Evolutionary conservation across 768 basidiomycete species (phyloP).

Genomic region (Auriscalpium microsporum): DNA sequence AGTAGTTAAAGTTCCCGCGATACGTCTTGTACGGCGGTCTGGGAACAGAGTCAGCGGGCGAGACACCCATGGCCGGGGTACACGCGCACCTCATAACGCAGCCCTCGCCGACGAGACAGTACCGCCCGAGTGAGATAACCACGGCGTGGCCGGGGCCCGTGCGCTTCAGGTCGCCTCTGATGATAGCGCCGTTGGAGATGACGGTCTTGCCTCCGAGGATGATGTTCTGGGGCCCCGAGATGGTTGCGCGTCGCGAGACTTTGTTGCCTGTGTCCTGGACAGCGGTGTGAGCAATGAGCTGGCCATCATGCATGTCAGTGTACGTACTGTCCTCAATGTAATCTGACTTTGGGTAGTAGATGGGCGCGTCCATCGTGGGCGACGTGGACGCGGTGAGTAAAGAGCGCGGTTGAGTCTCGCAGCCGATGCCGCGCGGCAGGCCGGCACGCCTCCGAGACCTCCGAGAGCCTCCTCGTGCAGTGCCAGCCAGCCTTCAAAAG

Average conservation of each 20-base stretch:
- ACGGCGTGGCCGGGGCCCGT: conserved; percentile 90
- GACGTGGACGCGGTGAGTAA: not conserved
- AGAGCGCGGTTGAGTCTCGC: too few species aligned
- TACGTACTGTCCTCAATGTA: conserved; percentile 77
- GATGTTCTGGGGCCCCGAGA: conserved; percentile 92
- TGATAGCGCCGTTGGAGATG: conserved; percentile 82
- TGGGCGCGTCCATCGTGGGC: conserved; percentile 53
- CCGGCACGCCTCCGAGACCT: too few species aligned
- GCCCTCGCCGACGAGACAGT: conserved; percentile 85
- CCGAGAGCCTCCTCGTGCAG: too few species aligned
- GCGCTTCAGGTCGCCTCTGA: conserved; percentile 87
- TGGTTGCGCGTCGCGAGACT: conserved; percentile 85
- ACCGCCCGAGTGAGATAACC: conserved; percentile 87
- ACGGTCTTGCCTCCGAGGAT: conserved; percentile 96
- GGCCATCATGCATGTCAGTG: not conserved
- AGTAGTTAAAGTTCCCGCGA: conserved; percentile 89
- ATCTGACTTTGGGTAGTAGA: conserved; percentile 75
- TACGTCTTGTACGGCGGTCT: conserved; percentile 88
- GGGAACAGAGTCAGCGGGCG: not conserved
- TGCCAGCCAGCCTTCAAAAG: too few species aligned
- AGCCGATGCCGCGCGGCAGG: too few species aligned
- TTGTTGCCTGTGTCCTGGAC: conserved; percentile 89
- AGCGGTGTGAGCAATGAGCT: not conserved
- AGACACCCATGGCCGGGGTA: not conserved
- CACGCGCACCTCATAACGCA: conserved; percentile 69